These are phyloP conservation scores for Ramaria rubella DNA, from an alignment of 768 basidiomycete genomes.

Conservation along the genomic window DNA sequence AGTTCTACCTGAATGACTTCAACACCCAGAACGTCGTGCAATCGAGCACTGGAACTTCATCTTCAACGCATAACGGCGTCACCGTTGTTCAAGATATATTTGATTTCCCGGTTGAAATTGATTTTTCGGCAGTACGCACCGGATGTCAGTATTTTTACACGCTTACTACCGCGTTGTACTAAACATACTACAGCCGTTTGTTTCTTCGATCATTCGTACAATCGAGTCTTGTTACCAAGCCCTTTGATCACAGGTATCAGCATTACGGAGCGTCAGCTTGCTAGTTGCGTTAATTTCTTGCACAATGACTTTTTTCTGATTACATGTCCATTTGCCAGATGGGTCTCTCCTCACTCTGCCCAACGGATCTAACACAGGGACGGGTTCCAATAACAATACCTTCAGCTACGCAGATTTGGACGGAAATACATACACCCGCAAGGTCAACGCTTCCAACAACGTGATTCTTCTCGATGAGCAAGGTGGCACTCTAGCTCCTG, in stretches of 20 bases:
- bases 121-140: constrained; percentile 27
- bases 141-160: constrained; percentile 26
- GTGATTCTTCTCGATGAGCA: constrained; percentile 55
- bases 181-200: constrained; percentile 33
- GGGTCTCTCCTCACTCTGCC: constrained; percentile 42
- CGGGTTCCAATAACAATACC: constrained; percentile 64
- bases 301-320: not conserved
- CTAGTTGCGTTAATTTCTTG: constrained; percentile 32
- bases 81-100: constrained; percentile 43
- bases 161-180: not conserved
- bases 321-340: constrained; percentile 25
- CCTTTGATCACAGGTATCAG: constrained; percentile 54
- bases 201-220: constrained; percentile 62
- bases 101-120: constrained; percentile 45
- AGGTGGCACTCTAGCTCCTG: constrained; percentile 41
- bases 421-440: constrained; percentile 57
- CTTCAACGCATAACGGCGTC: constrained; percentile 44
- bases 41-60: constrained; percentile 39
- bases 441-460: constrained; percentile 55
- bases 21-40: constrained; percentile 46
- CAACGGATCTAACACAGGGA: constrained; percentile 47
- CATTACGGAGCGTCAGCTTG: constrained; percentile 52
- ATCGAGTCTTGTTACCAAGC: constrained; percentile 48
- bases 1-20: constrained; percentile 49
- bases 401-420: constrained; percentile 52